phyloP scores from a whole-genome alignment of 257 asterid species.

The Jasminum sambac region DNA sequence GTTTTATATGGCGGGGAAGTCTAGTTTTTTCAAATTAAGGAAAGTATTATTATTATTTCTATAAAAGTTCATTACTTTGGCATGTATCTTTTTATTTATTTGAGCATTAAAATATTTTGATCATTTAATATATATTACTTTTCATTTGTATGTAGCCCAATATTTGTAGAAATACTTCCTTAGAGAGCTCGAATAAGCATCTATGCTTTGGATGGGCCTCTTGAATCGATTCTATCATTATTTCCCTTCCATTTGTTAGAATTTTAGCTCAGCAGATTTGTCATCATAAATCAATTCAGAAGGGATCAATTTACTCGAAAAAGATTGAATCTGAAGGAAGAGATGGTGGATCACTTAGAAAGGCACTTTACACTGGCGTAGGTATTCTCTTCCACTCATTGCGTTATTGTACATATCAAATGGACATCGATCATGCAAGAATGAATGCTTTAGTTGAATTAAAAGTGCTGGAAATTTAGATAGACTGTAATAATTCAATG shows the following conservation, averaged over 20 bases:
- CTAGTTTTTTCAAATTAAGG: too few relatives aligned
- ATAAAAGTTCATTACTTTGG: too few relatives aligned
- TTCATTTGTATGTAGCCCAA: constrained; percentile 51
- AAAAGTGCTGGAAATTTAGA: constrained; percentile 49
- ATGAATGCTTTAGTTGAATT: constrained; percentile 62
- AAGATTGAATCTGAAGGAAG: too few relatives aligned
- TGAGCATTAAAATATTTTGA: too few relatives aligned
- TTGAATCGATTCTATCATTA: constrained; percentile 77
- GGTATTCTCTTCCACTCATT: constrained; percentile 73
- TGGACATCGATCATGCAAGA: constrained; percentile 75
- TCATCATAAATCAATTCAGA: constrained; percentile 58
- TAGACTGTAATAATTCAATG: constrained; percentile 24
- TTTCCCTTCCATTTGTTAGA: constrained; percentile 85
- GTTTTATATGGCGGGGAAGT: too few relatives aligned
- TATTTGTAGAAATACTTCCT: constrained; percentile 82
- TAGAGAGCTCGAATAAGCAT: constrained; percentile 76
- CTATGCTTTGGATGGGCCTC: constrained; percentile 73
- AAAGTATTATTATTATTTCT: too few relatives aligned
- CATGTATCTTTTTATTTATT: not conserved
- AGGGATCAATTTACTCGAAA: too few relatives aligned
- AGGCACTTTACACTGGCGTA: constrained; percentile 73
- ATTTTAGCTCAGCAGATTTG: constrained; percentile 59
- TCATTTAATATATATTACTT: not conserved
- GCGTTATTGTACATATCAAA: constrained; percentile 69
- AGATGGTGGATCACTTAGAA: too few relatives aligned